Percentiles rank a stretch among this genome's conserved stretches.
Evolutionary conservation across 208 protist species (phyloP).

Genomic region (Leishmania arabica): DNA sequence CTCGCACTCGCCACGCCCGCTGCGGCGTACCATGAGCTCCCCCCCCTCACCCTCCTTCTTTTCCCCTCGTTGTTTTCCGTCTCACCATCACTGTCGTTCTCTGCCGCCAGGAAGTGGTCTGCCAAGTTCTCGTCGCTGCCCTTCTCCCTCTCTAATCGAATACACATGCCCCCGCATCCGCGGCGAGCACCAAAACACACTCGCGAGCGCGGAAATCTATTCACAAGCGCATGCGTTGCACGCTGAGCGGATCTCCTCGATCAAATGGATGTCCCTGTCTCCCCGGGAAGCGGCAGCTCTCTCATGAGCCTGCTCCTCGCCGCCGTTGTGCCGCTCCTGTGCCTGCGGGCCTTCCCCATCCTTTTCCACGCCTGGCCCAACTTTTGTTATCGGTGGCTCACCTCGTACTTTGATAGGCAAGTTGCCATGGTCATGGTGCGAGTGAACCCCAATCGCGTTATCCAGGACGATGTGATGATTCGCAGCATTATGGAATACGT

Average conservation of each 20-base stretch:
- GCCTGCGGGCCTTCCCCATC: conserved; percentile 34
- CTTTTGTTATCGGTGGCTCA: conserved; percentile 30
- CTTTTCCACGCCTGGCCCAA: conserved; percentile 55
- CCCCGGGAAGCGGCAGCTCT: conserved; percentile 8
- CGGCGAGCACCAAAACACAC: not conserved
- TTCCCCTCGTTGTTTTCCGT: not conserved
- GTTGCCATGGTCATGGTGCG: conserved; percentile 30
- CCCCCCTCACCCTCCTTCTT: not conserved
- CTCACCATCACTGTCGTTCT: no score
- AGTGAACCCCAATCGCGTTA: conserved; percentile 20
- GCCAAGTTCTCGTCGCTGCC: no score
- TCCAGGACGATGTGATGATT: conserved; percentile 27
- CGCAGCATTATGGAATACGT: conserved; percentile 32
- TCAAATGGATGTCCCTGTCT: not conserved
- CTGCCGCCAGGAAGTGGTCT: no score
- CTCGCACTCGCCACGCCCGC: no score
- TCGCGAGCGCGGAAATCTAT: not conserved
- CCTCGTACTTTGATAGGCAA: conserved; percentile 27
- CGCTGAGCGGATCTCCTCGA: no score
- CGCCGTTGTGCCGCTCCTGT: conserved; percentile 41
- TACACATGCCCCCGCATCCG: not conserved
- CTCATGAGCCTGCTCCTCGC: conserved; percentile 40
- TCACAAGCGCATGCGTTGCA: not conserved
- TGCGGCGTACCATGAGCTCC: no score
- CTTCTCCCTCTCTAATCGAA: not conserved